A percentile compares a stretch with the other conserved stretches of the same genome.
Conservation (phyloP, 495 filamentous ascomycete species). For the Parmelia sp. region DNA sequence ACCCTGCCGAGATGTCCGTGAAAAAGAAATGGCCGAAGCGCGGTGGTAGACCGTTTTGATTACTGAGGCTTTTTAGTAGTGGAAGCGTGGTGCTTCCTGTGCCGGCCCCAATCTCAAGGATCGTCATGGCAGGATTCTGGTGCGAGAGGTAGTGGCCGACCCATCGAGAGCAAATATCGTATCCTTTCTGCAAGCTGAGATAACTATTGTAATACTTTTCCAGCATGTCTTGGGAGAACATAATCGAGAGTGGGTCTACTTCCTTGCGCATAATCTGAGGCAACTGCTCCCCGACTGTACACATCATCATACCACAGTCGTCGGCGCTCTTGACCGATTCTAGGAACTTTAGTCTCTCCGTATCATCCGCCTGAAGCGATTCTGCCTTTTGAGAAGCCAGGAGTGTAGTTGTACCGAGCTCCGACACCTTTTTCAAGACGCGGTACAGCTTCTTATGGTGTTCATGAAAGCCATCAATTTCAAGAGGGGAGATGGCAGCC, state of each 20-base stretch:
- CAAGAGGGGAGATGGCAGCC: not conserved
- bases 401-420: not conserved
- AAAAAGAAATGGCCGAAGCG: constrained; percentile 23
- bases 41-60: not conserved
- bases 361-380: not conserved
- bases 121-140: constrained; percentile 31
- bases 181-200: not conserved
- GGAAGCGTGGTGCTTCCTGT: constrained; percentile 32
- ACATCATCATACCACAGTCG: not conserved
- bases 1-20: constrained; percentile 39
- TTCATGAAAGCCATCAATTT: constrained; percentile 4
- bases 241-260: not conserved
- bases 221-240: not conserved
- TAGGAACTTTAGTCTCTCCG: not conserved
- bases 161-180: not conserved
- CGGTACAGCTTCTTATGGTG: constrained; percentile 17
- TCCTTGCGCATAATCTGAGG: not conserved
- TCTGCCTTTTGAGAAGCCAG: not conserved
- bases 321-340: not conserved
- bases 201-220: not conserved
- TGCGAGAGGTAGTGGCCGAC: constrained; percentile 22
- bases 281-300: not conserved
- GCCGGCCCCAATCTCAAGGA: constrained; percentile 20
- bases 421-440: not conserved
- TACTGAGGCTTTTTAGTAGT: constrained; percentile 33